These are phyloP conservation scores for Chaetomium fimeti DNA, from an alignment of 495 filamentous ascomycete species.

Conservation along the genomic window DNA sequence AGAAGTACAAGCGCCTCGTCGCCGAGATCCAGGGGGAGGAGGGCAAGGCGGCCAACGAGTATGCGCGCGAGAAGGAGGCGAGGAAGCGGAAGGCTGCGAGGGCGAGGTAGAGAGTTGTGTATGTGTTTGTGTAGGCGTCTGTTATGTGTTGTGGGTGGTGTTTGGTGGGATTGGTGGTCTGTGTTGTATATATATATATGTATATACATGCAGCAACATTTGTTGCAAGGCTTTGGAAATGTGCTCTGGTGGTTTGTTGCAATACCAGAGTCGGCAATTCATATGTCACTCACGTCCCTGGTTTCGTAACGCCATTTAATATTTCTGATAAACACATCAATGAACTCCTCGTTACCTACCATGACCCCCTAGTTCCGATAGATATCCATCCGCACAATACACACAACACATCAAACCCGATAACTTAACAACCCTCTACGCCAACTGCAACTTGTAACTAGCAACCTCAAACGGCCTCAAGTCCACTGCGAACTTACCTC, in stretches of 20 bases:
- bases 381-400: not conserved
- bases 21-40: conserved; percentile 95
- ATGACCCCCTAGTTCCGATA: not conserved
- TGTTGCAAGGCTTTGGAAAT: too few relatives aligned
- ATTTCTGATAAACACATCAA: too few relatives aligned
- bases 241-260: too few relatives aligned
- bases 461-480: conserved; percentile 88
- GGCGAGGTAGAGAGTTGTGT: conserved; percentile 14
- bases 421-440: conserved; percentile 5
- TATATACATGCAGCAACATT: too few relatives aligned
- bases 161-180: not conserved
- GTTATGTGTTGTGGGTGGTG: not conserved
- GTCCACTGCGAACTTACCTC: conserved; percentile 58
- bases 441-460: conserved; percentile 73
- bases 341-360: not conserved
- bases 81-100: conserved; percentile 63
- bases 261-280: too few relatives aligned
- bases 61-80: conserved; percentile 78
- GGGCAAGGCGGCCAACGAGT: conserved; percentile 78
- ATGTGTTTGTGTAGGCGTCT: not conserved
- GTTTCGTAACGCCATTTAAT: too few relatives aligned
- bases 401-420: not conserved
- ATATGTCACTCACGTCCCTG: too few relatives aligned
- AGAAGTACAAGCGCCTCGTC: conserved; percentile 87
- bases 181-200: not conserved